Evolutionary conservation across 2,329 filamentous ascomycete species (phyloP), one percentile per base, ranked within the genome.

Genomic region (Monosporascus sp.): DNA sequence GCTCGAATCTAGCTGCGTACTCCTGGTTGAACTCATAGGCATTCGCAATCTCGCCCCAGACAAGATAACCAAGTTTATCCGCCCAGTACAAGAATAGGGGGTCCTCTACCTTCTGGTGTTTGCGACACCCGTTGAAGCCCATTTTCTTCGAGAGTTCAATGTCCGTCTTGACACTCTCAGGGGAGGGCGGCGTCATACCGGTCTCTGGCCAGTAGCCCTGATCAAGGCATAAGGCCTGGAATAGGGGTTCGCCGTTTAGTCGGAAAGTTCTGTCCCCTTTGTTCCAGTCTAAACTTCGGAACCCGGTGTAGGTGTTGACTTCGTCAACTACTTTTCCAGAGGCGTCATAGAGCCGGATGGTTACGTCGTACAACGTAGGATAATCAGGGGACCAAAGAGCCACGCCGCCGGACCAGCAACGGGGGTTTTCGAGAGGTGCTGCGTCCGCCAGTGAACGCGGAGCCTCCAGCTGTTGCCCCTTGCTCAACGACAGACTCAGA

Each of bases 1-100:
- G 72, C 58, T 84, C 77, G 71, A 87, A 86, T 1, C 84, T 74
- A 24, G 80, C 74, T 7, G 80, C 73, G 57, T 85, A 86, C 31
- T 81, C 76, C 6, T 75, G 62, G 57, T 76, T 81, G 66, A 86
- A 87, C 53, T 81, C 75, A 62, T 86, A 88, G 2, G 81, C 80
- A 58, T 84, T 87, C 40, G 81, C 82, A 74, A 85, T 84, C 65
- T 85, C 83, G 24, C 79, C 82, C 83, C 82, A 85, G 5, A 85
- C 81, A 0, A 86, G 72, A 66, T 81, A 85, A 1, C 83, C 83
- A 1, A 85, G 75, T 49, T 71, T 74, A 56, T 85, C 80, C 2
- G 82, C 83, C 77, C 78, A 83, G 72, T 85, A 83, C 59, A 81
- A 72, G 66, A 85, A 85, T 0, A 76, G 55, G 0, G 83, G 81